Conservation (phyloP, 495 filamentous ascomycete genomes). For the Tetracladium setigerum region DNA sequence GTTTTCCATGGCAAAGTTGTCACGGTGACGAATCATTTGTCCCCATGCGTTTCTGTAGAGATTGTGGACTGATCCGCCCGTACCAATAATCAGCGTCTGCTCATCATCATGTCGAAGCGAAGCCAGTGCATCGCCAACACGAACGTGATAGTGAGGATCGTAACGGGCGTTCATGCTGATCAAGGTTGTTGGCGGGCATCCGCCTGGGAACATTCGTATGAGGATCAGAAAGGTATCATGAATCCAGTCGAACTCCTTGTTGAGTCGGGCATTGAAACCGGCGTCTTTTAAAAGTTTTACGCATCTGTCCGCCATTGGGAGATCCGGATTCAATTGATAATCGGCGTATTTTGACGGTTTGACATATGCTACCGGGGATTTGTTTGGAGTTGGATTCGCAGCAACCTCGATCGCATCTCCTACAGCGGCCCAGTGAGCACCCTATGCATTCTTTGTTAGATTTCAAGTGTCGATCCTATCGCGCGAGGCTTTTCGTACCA, state of each 20-base stretch:
- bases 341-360: slow-evolving; percentile 48
- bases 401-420: slow-evolving; percentile 44
- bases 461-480: neutral
- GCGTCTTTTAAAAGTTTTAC: slow-evolving; percentile 33
- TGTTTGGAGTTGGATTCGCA: slow-evolving; percentile 45
- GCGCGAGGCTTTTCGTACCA: slow-evolving; percentile 32
- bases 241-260: slow-evolving; percentile 52
- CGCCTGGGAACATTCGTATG: slow-evolving; percentile 53
- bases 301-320: slow-evolving; percentile 36
- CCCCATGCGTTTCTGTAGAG: slow-evolving; percentile 55
- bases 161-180: slow-evolving; percentile 50
- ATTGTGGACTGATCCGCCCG: slow-evolving; percentile 57
- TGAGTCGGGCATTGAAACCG: slow-evolving; percentile 42
- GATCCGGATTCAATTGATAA: slow-evolving; percentile 49
- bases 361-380: slow-evolving; percentile 52
- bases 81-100: slow-evolving; percentile 47
- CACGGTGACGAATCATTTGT: slow-evolving; percentile 48
- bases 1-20: slow-evolving; percentile 51
- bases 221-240: slow-evolving; percentile 58
- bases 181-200: slow-evolving; percentile 50
- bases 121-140: slow-evolving; percentile 43
- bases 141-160: slow-evolving; percentile 54
- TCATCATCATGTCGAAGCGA: slow-evolving; percentile 38
- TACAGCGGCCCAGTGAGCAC: slow-evolving; percentile 51
- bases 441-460: slow-evolving; percentile 24